Evolutionary conservation across 176 grass and related monocot species (phyloP), one percentile per base, ranked within the genome.

Genomic region (Pontederia paniculata): DNA sequence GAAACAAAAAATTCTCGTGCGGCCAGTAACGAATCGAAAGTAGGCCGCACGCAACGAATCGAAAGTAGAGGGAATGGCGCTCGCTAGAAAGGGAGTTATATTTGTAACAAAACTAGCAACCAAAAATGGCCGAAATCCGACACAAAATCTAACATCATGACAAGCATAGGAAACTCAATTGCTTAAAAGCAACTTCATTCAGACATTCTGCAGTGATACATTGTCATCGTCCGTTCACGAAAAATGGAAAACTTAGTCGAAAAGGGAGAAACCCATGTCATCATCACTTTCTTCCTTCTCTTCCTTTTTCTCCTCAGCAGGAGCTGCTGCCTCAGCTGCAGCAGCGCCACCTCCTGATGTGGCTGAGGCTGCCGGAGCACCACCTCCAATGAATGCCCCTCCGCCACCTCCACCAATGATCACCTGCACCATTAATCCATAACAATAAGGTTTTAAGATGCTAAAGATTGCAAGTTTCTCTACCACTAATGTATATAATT

Each of bases 241-340:
- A 15, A 14, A 51, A 10, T 8, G 2, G 21, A 1, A 3, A 31
- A 59, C 15, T 17, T 59, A 59, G 12, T 59, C 56, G 41, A 59
- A 59, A 14, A 59, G 56, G 4, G 56, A 59, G 56, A 59, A 59
- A 15, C 56, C 56, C 56, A 59, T 59, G 25, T 59, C 56, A 7
- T 59, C 56, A 0, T 59, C 56, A 16, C 56, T 59, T 41, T 59
- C 56, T 17, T 59, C 56, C 17, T 59, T 59, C 23, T 59, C 56
- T 42, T 59, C 56, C 56, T 59, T 59, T 2, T 53, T 53, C 56
- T 59, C 56, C 56, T 59, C 56, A 8, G 28, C 56, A 43, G 56
- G 56, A 43, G 56, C 23, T 4, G 56, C 28, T 23, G 28, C 56
- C 0, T 22, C 28, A 17, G 56, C 56, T 8, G 48, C 15, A 17